Evolutionary conservation across 1,284 basidiomycete genomes (phyloP).

Genomic region (Nidula niveotomentosa): DNA sequence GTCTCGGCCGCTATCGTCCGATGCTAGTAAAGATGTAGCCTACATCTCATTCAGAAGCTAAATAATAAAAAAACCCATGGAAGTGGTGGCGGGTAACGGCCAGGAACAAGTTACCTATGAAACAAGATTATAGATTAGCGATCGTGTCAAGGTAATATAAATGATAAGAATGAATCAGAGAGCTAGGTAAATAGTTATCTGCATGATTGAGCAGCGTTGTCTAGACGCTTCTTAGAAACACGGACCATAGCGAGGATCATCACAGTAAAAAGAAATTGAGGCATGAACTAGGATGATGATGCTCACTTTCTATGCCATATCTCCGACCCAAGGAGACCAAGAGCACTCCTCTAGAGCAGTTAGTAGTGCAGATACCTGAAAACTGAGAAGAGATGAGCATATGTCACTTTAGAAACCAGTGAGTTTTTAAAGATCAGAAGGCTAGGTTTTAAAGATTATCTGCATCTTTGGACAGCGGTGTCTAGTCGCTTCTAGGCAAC

Average conservation of each 20-base stretch:
- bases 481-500: conserved; percentile 99
- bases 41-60: too few species aligned
- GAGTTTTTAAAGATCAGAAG: conserved; percentile 63
- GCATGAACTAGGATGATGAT: neutral
- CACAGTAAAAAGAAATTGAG: conserved; percentile 32
- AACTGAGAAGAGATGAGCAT: neutral
- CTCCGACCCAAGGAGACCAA: neutral
- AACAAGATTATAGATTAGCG: neutral
- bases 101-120: neutral
- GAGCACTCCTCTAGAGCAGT: too few species aligned
- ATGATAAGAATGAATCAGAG: conserved; percentile 59
- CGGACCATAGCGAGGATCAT: conserved; percentile 95
- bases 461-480: conserved; percentile 85
- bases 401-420: neutral
- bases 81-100: too few species aligned
- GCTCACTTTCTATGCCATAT: neutral
- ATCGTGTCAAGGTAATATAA: neutral
- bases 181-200: conserved; percentile 81
- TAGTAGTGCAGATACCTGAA: too few species aligned
- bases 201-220: conserved; percentile 87
- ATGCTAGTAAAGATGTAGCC: too few species aligned
- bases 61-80: too few species aligned
- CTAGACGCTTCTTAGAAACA: conserved; percentile 99
- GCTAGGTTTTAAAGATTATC: conserved; percentile 80
- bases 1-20: too few species aligned